Evolutionary conservation across 2,329 filamentous ascomycete species (phyloP).

Genomic region (Aspergillus calidoustus): DNA sequence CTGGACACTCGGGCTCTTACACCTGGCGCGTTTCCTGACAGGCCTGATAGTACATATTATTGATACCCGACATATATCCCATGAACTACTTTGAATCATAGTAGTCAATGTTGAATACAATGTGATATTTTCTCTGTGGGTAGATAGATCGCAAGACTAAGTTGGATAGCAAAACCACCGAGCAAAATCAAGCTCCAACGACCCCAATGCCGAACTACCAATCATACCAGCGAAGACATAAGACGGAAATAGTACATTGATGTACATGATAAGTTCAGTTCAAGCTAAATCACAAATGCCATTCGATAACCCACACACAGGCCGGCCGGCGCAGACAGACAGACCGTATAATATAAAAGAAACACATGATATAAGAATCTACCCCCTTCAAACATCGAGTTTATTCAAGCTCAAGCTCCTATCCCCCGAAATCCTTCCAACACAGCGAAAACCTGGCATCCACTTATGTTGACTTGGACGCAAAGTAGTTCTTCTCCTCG

Average conservation of each 20-base stretch:
- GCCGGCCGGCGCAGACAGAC: background rate
- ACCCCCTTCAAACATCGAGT: background rate
- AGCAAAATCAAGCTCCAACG: background rate
- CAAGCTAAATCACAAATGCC: background rate
- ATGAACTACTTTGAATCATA: background rate
- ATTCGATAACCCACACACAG: background rate
- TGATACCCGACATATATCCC: slow-evolving; percentile 11
- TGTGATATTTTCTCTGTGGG: background rate
- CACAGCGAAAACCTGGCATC: too few species aligned
- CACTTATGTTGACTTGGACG: slow-evolving; percentile 33
- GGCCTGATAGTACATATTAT: slow-evolving; percentile 42
- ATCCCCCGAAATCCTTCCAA: background rate
- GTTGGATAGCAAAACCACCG: background rate
- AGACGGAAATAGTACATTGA: slow-evolving; percentile 1
- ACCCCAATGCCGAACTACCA: background rate
- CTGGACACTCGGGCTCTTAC: slow-evolving; percentile 19
- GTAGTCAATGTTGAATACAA: background rate
- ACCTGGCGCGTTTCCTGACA: slow-evolving; percentile 42
- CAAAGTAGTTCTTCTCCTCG: slow-evolving; percentile 66
- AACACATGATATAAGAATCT: background rate
- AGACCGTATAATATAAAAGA: background rate
- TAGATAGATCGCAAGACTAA: background rate
- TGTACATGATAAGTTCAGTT: background rate
- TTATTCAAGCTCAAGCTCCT: background rate
- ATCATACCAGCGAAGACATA: background rate